Conservation (phyloP, 2,329 filamentous ascomycete genomes). For the Calonectria crousiana region DNA sequence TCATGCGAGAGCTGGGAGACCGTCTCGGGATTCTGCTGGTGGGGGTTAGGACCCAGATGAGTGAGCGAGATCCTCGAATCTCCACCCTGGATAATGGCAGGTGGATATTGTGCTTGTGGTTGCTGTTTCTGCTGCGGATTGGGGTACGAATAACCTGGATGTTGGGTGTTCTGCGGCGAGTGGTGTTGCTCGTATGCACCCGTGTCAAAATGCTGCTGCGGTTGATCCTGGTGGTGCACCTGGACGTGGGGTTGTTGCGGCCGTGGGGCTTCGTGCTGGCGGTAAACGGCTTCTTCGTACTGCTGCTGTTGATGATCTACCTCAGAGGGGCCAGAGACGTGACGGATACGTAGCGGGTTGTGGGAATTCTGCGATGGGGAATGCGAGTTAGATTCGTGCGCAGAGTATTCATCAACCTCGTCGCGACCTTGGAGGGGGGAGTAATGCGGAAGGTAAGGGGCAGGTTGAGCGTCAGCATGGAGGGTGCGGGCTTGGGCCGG, state of each 20-base stretch:
- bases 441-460: conserved; percentile 54
- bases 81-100: conserved; percentile 46
- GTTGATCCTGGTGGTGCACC: conserved; percentile 44
- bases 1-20: conserved; percentile 74
- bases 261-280: conserved; percentile 51
- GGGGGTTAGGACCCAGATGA: conserved; percentile 48
- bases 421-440: conserved; percentile 61
- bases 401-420: conserved; percentile 52
- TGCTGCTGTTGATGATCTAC: conserved; percentile 51
- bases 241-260: conserved; percentile 39
- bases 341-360: conserved; percentile 57
- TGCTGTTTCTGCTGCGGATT: conserved; percentile 51
- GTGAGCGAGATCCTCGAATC: conserved; percentile 51
- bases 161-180: conserved; percentile 38
- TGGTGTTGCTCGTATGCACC: conserved; percentile 54
- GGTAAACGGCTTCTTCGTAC: conserved; percentile 60
- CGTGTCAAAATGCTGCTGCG: conserved; percentile 45
- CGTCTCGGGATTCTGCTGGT: conserved; percentile 66
- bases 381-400: conserved; percentile 55
- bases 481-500: conserved; percentile 20
- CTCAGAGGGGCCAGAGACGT: conserved; percentile 58
- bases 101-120: conserved; percentile 38
- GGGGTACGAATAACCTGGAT: conserved; percentile 41
- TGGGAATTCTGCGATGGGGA: conserved; percentile 56
- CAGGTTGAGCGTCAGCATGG: conserved; percentile 22